phyloP scores from a whole-genome alignment of 176 grass and related monocot species.

The Carex cristatella region DNA sequence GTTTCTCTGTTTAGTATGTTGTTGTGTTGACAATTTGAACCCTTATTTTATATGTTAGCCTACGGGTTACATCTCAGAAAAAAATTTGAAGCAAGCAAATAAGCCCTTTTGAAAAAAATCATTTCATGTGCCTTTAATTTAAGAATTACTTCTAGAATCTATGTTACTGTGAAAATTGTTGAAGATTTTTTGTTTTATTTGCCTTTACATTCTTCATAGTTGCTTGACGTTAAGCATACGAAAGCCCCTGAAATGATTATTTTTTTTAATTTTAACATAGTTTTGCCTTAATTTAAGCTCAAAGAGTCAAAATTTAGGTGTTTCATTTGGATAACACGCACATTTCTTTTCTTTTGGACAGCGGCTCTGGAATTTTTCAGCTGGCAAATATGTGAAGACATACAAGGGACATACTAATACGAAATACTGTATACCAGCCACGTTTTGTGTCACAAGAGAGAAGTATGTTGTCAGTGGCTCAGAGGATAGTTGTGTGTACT shows the following conservation, averaged over 20 bases:
- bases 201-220: neutral
- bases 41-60: neutral
- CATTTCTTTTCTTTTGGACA: conserved; percentile 35
- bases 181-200: neutral
- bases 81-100: neutral
- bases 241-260: neutral
- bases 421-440: conserved; percentile 68
- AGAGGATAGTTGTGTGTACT: conserved; percentile 77
- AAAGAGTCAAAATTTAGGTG: neutral
- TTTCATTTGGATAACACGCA: neutral
- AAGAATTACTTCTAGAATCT: neutral
- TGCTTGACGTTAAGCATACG: neutral
- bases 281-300: neutral
- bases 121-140: neutral
- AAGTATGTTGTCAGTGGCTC: conserved; percentile 95
- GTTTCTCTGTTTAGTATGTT: neutral
- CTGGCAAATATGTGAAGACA: conserved; percentile 83
- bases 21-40: neutral
- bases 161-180: neutral
- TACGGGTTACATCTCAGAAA: neutral
- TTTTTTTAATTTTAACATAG: neutral
- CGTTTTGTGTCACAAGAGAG: conserved; percentile 75
- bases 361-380: conserved; percentile 86
- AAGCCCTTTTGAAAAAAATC: neutral
- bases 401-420: conserved; percentile 86